These are phyloP conservation scores for Botrytis deweyae DNA, from an alignment of 2,329 filamentous ascomycete species.

Conservation along the genomic window DNA sequence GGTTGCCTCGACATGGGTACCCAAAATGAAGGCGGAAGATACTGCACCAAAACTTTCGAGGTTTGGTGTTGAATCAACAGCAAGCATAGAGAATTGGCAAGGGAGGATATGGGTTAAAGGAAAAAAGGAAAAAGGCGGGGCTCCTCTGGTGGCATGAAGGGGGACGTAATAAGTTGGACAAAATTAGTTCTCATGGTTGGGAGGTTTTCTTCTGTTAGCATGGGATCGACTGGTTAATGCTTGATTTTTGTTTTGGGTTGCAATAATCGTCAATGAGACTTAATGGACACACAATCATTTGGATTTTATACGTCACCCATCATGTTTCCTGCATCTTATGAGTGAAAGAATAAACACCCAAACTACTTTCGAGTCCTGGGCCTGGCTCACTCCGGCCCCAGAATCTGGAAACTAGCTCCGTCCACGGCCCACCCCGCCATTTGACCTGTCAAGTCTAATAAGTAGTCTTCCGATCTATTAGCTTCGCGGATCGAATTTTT, in stretches of 20 bases:
- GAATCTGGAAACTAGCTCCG: background rate
- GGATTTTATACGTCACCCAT: background rate
- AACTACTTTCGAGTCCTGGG: background rate
- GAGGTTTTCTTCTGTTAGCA: background rate
- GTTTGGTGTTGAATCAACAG: background rate
- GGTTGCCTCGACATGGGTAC: background rate
- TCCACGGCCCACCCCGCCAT: background rate
- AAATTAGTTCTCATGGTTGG: background rate
- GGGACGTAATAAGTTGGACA: background rate
- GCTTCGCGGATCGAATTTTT: background rate
- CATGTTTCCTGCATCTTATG: background rate
- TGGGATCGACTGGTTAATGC: background rate
- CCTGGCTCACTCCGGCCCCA: background rate
- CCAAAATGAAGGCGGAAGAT: background rate
- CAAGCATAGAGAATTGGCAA: background rate
- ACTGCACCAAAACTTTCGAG: background rate
- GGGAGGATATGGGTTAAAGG: background rate
- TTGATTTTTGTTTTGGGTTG: background rate
- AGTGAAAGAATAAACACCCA: background rate
- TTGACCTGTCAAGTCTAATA: background rate
- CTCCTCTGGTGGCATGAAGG: background rate
- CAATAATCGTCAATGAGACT: background rate
- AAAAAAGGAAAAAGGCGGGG: background rate
- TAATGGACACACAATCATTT: background rate
- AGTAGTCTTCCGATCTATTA: background rate